Conservation (phyloP, 2,329 filamentous ascomycete species). For the Alternaria solani region DNA sequence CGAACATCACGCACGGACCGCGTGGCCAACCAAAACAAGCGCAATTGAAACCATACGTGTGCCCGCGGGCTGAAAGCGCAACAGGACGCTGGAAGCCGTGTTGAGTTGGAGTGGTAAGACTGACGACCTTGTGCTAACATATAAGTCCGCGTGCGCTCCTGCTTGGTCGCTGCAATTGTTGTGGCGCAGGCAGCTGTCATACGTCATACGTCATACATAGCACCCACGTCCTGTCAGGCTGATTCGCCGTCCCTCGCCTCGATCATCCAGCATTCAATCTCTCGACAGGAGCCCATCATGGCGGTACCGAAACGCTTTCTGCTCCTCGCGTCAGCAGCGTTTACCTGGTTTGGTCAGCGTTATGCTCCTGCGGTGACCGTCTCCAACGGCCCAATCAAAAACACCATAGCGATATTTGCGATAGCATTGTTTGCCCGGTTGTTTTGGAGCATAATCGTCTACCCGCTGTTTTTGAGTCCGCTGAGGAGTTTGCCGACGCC, state of each 20-base stretch:
- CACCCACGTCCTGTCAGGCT: neutral
- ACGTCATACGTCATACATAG: constrained; percentile 2
- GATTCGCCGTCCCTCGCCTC: neutral
- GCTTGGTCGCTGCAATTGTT: neutral
- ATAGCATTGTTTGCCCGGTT: constrained; percentile 47
- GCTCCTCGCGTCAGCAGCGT: constrained; percentile 32
- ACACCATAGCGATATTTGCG: constrained; percentile 53
- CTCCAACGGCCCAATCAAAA: constrained; percentile 48
- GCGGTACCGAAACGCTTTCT: constrained; percentile 38
- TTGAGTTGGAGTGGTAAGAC: neutral
- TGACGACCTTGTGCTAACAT: too few relatives aligned
- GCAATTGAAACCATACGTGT: constrained; percentile 23
- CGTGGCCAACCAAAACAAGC: neutral
- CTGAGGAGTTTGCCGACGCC: constrained; percentile 65
- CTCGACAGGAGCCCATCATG: constrained; percentile 25
- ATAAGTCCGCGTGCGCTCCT: neutral
- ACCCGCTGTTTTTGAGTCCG: constrained; percentile 66
- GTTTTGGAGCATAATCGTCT: constrained; percentile 60
- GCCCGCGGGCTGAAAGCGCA: neutral
- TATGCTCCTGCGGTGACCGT: constrained; percentile 46
- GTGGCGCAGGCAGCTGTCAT: neutral
- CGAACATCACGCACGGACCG: neutral
- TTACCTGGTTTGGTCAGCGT: constrained; percentile 42
- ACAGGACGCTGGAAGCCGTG: neutral
- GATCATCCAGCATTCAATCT: neutral